Evolutionary conservation across 1,284 basidiomycete species (phyloP), one percentile per base, ranked within the genome.

Genomic region (Austropuccinia psidii): DNA sequence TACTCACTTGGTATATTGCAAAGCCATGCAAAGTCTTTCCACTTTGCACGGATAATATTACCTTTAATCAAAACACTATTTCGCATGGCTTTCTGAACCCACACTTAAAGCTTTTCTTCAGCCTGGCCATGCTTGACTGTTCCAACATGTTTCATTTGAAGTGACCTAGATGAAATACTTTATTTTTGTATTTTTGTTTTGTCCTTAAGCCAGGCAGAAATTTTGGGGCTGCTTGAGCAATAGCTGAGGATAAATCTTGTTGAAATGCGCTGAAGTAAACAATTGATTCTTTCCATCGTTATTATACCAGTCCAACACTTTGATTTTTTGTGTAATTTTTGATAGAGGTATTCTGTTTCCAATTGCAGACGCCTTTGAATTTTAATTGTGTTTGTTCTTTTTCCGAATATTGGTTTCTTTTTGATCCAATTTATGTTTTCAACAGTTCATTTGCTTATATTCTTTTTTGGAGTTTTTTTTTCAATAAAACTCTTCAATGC

Each of bases 1-100:
- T 69, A 41, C 19, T 69, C n/a, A 1, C 50, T 13, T 0, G 52
- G 50, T 11, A 69, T 69, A 7, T 69, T 69, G 17, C 58, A 31
- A 13, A 8, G 2, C 0, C 66, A 19, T 1, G 66, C 66, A 27
- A 69, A 55, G 15, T 69, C 52, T 19, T 47, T 47, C 66, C 66
- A 69, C 27, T 69, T 69, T 15, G 55, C 66, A 15, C 55, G 1
- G 0, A 69, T 49, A 19, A 19, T 17, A 19, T 49, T 24, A 13
- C 45, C 45, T 19, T 17, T 49, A 49, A 49, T 11, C 19, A 49
- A 49, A 11, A 11, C 11, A 11, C 43, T n/a, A 45, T n/a, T 45
- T n/a, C n/a, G n/a, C n/a, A n/a, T n/a, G n/a, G n/a, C n/a, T n/a
- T n/a, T n/a, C n/a, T n/a, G n/a, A n/a, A n/a, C n/a, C n/a, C n/a